Evolutionary conservation across 1,284 basidiomycete genomes (phyloP).

Genomic region (Cronartium quercuum): DNA sequence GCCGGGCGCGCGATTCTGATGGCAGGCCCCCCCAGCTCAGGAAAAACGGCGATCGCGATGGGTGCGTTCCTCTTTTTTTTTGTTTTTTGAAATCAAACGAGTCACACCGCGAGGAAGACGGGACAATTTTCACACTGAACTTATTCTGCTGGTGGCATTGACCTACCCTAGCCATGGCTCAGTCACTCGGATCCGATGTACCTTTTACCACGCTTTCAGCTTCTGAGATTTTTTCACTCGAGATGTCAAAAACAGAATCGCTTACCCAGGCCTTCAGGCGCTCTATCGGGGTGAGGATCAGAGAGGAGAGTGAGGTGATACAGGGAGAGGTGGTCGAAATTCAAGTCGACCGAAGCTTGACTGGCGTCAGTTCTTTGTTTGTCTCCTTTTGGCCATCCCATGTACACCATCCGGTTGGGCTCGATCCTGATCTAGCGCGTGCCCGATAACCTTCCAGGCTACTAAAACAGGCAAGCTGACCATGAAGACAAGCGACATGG

Average conservation of each 20-base stretch:
- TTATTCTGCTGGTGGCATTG: too few relatives aligned
- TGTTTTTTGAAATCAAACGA: conserved; percentile 24
- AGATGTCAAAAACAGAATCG: conserved; percentile 97
- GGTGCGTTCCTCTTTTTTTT: conserved; percentile 55
- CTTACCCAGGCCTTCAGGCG: conserved; percentile 91
- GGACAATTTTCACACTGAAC: too few relatives aligned
- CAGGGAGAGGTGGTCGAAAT: conserved; percentile 98
- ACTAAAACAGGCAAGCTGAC: conserved; percentile 97
- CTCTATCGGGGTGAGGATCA: conserved; percentile 93
- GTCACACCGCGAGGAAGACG: too few relatives aligned
- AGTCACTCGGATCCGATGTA: conserved; percentile 83
- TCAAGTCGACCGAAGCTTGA: conserved; percentile 92
- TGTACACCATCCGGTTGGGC: neutral
- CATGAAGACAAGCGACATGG: conserved; percentile 99
- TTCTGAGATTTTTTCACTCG: conserved; percentile 90
- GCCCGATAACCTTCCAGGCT: conserved; percentile 56
- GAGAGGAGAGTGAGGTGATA: conserved; percentile 94
- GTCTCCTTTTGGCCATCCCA: neutral
- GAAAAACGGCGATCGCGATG: conserved; percentile 95
- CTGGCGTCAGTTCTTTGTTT: conserved; percentile 55
- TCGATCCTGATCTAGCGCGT: neutral
- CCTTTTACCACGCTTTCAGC: conserved; percentile 96
- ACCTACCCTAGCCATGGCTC: conserved; percentile 80
- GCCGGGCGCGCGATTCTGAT: conserved; percentile 92
- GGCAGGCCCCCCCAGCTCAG: conserved; percentile 90